Evolutionary conservation across 306 rosid species (phyloP).

Genomic region (Sicyos baderoa): DNA sequence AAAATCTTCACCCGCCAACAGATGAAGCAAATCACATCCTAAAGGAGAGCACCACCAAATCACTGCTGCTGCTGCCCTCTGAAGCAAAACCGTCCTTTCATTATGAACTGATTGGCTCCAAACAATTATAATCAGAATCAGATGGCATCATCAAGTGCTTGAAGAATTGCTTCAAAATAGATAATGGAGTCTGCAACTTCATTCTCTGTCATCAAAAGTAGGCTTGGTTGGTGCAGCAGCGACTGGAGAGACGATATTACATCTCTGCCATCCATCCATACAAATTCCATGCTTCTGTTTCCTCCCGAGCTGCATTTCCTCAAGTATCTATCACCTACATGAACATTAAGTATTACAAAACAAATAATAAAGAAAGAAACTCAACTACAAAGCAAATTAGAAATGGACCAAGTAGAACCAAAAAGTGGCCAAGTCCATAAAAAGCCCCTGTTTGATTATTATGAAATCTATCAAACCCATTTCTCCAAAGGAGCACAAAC

Average conservation of each 20-base stretch:
- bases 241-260: neutral
- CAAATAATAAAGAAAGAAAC: neutral
- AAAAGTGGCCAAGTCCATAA: neutral
- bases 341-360: neutral
- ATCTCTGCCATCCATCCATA: neutral
- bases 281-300: neutral
- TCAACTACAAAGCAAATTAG: neutral
- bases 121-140: neutral
- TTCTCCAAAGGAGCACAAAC: neutral
- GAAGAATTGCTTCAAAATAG: neutral
- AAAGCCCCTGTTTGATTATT: neutral
- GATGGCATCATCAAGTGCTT: neutral
- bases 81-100: no score
- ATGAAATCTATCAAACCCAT: neutral
- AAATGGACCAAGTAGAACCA: neutral
- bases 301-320: neutral
- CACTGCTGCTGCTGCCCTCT: neutral
- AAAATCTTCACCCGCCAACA: no score
- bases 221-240: neutral
- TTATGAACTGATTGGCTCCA: neutral
- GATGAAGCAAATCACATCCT: neutral
- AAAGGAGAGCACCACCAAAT: neutral
- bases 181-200: neutral
- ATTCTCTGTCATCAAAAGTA: neutral
- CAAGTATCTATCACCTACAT: neutral